Evolutionary conservation across 2,329 filamentous ascomycete genomes (phyloP).

Genomic region (Rutstroemia sp.): DNA sequence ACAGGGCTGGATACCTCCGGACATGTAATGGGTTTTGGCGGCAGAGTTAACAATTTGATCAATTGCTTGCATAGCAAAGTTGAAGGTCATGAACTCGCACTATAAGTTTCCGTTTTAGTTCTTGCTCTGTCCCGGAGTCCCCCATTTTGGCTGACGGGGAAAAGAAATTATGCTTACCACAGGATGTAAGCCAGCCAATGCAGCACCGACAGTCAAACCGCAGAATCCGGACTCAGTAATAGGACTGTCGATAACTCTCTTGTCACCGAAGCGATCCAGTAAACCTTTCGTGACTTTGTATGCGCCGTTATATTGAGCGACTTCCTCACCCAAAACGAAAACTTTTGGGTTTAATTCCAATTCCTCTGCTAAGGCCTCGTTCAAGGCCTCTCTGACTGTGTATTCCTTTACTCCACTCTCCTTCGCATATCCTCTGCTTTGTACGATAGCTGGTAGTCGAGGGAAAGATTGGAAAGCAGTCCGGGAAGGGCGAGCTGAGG

Average conservation of each 20-base stretch:
- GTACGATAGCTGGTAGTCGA: slow-evolving; percentile 27
- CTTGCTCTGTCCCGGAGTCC: not conserved
- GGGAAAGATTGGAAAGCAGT: slow-evolving; percentile 42
- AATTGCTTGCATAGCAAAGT: slow-evolving; percentile 99
- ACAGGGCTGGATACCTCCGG: slow-evolving; percentile 97
- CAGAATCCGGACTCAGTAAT: slow-evolving; percentile 97
- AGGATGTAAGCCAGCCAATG: slow-evolving; percentile 87
- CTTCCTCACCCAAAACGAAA: slow-evolving; percentile 94
- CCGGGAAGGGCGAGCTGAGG: slow-evolving; percentile 41
- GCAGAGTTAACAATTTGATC: slow-evolving; percentile 99
- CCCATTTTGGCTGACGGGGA: not conserved
- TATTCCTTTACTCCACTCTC: slow-evolving; percentile 70
- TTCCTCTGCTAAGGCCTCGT: slow-evolving; percentile 97
- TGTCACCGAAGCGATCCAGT: slow-evolving; percentile 92
- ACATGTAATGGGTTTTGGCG: slow-evolving; percentile 99
- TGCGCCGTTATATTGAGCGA: slow-evolving; percentile 98
- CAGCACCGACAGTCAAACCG: slow-evolving; percentile 90
- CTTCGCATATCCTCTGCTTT: slow-evolving; percentile 29
- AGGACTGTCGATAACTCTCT: slow-evolving; percentile 94
- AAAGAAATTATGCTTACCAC: slow-evolving; percentile 57
- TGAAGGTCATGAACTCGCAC: slow-evolving; percentile 99
- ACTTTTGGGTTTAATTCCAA: slow-evolving; percentile 91
- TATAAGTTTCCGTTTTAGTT: slow-evolving; percentile 31
- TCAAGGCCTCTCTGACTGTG: slow-evolving; percentile 93
- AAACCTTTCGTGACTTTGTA: slow-evolving; percentile 99